Evolutionary conservation across 495 filamentous ascomycete genomes (phyloP).

Genomic region (Trichoderma parareesei): DNA sequence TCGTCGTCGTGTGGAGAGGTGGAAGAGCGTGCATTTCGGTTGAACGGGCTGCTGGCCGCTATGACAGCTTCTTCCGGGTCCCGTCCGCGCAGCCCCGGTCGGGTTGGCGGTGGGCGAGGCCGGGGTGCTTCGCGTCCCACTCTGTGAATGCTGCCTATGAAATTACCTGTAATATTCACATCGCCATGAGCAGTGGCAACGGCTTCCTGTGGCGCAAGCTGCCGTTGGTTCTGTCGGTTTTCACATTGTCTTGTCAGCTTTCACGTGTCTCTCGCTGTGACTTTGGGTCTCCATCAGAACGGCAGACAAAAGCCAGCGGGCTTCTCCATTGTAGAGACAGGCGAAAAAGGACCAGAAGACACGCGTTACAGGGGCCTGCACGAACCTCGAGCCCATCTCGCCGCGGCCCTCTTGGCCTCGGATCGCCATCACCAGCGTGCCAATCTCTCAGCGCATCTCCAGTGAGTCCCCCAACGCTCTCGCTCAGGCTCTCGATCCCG

Average conservation of each 20-base stretch:
- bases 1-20: not conserved
- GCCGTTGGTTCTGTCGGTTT: not conserved
- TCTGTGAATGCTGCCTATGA: not conserved
- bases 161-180: not conserved
- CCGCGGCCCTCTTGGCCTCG: not conserved
- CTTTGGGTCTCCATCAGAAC: too few species aligned
- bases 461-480: not conserved
- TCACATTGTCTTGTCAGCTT: not conserved
- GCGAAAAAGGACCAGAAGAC: too few species aligned
- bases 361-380: not conserved
- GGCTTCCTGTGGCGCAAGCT: not conserved
- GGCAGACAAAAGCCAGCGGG: not conserved
- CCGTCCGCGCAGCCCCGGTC: not conserved
- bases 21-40: not conserved
- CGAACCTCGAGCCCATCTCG: not conserved
- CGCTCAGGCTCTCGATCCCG: not conserved
- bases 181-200: not conserved
- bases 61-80: conserved; percentile 2
- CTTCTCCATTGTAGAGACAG: not conserved
- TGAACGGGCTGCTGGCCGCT: not conserved
- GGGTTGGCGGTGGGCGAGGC: not conserved
- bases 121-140: conserved; percentile 4
- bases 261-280: not conserved
- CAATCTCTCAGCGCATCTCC: not conserved
- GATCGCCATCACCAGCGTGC: not conserved